Evolutionary conservation across 164 flowering plant genomes (phyloP).

Genomic region (Vitis vinifera): DNA sequence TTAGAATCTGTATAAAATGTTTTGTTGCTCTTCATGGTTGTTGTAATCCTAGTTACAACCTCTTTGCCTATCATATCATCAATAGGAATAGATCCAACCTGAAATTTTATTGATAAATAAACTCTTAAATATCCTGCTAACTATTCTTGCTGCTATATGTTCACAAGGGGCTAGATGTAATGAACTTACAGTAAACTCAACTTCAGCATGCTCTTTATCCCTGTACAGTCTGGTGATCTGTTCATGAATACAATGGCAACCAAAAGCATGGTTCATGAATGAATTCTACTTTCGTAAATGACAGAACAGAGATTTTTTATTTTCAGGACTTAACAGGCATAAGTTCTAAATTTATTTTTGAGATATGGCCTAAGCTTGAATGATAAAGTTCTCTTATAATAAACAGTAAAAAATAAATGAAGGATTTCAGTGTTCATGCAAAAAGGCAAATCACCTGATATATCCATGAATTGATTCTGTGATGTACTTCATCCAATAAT

Average conservation of each 20-base stretch:
- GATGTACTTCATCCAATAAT: constrained; percentile 50
- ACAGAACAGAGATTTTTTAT: background rate
- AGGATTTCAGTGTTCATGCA: background rate
- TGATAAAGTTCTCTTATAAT: background rate
- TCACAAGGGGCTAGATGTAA: no score
- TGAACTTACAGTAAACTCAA: constrained; percentile 36
- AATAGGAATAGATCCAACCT: constrained; percentile 82
- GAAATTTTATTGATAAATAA: background rate
- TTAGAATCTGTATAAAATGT: constrained; percentile 93
- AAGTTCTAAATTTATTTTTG: no score
- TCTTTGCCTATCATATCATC: constrained; percentile 90
- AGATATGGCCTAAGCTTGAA: background rate
- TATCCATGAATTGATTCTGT: constrained; percentile 47
- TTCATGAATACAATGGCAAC: constrained; percentile 3
- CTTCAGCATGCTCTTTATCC: constrained; percentile 51
- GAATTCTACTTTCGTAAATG: no score
- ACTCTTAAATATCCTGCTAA: no score
- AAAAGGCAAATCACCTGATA: constrained; percentile 34
- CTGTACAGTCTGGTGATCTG: constrained; percentile 43
- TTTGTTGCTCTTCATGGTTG: constrained; percentile 63
- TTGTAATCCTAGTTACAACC: constrained; percentile 59
- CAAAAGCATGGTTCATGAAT: background rate
- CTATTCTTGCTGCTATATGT: no score
- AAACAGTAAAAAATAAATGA: background rate
- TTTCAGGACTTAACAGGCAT: background rate